Conservation (phyloP, 768 basidiomycete species). For the Agrocybe pediades region DNA sequence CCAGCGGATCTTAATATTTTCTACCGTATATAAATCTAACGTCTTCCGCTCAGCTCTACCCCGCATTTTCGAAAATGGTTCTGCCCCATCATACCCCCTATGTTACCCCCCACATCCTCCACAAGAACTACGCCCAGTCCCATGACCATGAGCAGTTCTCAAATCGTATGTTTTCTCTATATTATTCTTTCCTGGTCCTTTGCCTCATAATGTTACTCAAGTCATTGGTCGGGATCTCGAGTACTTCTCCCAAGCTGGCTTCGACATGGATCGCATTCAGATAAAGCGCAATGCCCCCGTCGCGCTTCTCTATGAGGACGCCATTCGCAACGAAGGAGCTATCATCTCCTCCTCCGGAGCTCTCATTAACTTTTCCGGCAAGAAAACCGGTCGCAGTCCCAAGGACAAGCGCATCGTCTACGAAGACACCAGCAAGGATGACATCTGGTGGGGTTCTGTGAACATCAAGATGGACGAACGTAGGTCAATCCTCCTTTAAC, state of each 20-base stretch:
- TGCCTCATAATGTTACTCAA: conserved; percentile 30
- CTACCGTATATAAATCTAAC: conserved; percentile 14
- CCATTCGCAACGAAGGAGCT: conserved; percentile 97
- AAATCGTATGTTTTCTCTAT: conserved; percentile 50
- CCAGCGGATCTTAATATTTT: conserved; percentile 17
- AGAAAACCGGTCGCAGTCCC: conserved; percentile 97
- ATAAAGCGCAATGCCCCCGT: conserved; percentile 92
- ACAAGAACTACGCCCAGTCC: conserved; percentile 81
- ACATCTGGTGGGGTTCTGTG: conserved; percentile 99
- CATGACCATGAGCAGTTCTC: conserved; percentile 63
- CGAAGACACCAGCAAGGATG: conserved; percentile 94
- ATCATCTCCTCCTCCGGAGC: conserved; percentile 96
- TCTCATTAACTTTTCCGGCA: conserved; percentile 99
- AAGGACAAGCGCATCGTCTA: conserved; percentile 99
- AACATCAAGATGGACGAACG: conserved; percentile 99
- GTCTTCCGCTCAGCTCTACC: conserved; percentile 12
- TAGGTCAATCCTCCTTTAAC: conserved; percentile 36
- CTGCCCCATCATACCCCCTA: conserved; percentile 77
- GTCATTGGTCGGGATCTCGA: conserved; percentile 93
- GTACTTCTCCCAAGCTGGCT: conserved; percentile 98
- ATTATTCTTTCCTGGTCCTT: conserved; percentile 3
- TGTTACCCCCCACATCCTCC: conserved; percentile 87
- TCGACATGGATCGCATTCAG: conserved; percentile 97
- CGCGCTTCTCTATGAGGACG: conserved; percentile 94
- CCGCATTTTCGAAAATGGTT: conserved; percentile 52